These are phyloP conservation scores for Orychophragmus violaceus DNA, from an alignment of 345 rosid genomes.

Conservation along the genomic window DNA sequence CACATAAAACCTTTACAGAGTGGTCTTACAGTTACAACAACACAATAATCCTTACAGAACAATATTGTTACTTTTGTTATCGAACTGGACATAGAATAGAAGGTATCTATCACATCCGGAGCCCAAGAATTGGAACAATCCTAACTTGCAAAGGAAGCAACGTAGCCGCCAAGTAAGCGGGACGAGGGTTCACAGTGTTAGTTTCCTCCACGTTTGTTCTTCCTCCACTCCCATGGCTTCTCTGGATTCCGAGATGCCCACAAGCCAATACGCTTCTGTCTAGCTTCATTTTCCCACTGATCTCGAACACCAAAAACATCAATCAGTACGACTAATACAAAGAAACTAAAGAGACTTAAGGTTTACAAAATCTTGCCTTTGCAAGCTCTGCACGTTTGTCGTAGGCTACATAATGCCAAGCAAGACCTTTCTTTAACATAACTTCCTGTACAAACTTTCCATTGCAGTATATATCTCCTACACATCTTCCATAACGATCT, in stretches of 20 bases:
- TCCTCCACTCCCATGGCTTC: conserved; percentile 90
- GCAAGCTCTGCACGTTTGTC: conserved; percentile 59
- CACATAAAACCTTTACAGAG: conserved; percentile 8
- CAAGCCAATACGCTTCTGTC: conserved; percentile 54
- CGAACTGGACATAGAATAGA: background rate
- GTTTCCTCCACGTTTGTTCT: conserved; percentile 43
- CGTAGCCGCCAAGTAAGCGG: background rate
- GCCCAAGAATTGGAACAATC: background rate
- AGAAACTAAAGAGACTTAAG: background rate
- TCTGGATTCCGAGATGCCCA: conserved; percentile 74
- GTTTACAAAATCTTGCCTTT: conserved; percentile 29
- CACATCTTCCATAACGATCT: conserved; percentile 64
- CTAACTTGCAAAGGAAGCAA: background rate
- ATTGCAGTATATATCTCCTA: conserved; percentile 74
- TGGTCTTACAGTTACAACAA: conserved; percentile 20
- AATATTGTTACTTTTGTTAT: background rate
- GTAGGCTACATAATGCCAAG: conserved; percentile 77
- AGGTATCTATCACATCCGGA: background rate
- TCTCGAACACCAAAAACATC: background rate
- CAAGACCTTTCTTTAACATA: conserved; percentile 79
- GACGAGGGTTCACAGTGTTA: background rate
- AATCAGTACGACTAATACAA: background rate
- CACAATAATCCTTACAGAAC: background rate
- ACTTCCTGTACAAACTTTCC: conserved; percentile 51
- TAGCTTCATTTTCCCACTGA: conserved; percentile 80